These are phyloP conservation scores for Knoxia roxburghii DNA, from an alignment of 257 asterid species.

Conservation along the genomic window DNA sequence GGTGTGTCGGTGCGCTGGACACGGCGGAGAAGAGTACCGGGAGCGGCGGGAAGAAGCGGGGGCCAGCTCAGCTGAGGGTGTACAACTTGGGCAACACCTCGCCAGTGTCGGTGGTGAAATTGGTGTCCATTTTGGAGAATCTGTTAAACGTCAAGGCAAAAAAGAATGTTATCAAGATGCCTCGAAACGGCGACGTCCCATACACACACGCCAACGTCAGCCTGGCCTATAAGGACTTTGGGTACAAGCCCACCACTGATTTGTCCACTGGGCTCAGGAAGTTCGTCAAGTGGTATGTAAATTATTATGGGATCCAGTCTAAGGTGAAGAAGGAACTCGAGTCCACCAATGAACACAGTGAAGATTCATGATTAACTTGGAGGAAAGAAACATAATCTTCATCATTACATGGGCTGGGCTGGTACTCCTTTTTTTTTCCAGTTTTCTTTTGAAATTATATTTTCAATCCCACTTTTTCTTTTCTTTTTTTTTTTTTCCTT, in stretches of 20 bases:
- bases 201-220: constrained; percentile 92
- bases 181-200: constrained; percentile 96
- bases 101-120: constrained; percentile 85
- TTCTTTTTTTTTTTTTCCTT: constrained; percentile 4
- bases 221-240: constrained; percentile 71
- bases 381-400: constrained; percentile 16
- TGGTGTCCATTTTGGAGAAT: constrained; percentile 72
- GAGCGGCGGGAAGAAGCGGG: constrained; percentile 75
- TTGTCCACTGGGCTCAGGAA: constrained; percentile 70
- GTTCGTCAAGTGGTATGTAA: constrained; percentile 82
- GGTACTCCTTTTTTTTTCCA: not conserved
- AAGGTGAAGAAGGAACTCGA: constrained; percentile 64
- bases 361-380: constrained; percentile 28
- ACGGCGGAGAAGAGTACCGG: constrained; percentile 99
- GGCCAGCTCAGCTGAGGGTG: constrained; percentile 82
- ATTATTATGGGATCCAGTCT: constrained; percentile 75
- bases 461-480: constrained; percentile 11
- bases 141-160: constrained; percentile 57
- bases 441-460: not conserved
- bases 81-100: constrained; percentile 87
- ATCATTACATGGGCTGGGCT: constrained; percentile 28
- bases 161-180: constrained; percentile 75
- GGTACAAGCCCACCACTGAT: constrained; percentile 90
- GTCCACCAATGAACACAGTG: constrained; percentile 24
- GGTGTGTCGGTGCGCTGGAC: constrained; percentile 86